Base-by-base conservation (phyloP, 2,329 filamentous ascomycete species). In the Aspergillus sclerotialis region DNA sequence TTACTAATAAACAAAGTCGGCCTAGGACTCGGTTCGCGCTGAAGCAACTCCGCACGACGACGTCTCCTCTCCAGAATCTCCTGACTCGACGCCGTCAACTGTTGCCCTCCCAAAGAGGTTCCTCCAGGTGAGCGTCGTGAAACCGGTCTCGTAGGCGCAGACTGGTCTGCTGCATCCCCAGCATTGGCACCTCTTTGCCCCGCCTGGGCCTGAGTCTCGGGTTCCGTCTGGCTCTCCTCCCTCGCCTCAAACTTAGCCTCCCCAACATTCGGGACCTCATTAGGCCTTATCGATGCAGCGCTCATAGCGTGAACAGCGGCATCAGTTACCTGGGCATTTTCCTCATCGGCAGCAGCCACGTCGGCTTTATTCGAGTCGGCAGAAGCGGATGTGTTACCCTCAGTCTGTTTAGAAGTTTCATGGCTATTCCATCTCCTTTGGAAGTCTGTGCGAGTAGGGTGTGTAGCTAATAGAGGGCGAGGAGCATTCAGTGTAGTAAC, bases 1-100 rank as follows among this genome's bases (percentile, higher is more conserved):
- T 86, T 86, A 39, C 78, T 80, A 42, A 85, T 53, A 49, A 81
- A 86, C 37, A 85, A 48, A 6, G 66, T 72, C 41, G 61, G 60
- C 32, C 63, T 65, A 12, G 63, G 30, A 26, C 10, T 32, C 19
- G 12, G 18, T n/a, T 11, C 4, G 7, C 14, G 19, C 10, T 10
- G 26, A n/a, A n/a, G n/a, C n/a, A n/a, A n/a, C n/a, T n/a, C n/a
- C n/a, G n/a, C n/a, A n/a, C n/a, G n/a, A n/a, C n/a, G n/a, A n/a
- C n/a, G n/a, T n/a, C n/a, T n/a, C n/a, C n/a, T n/a, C n/a, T n/a
- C n/a, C n/a, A n/a, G n/a, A n/a, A n/a, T n/a, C n/a, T n/a, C n/a
- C n/a, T n/a, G n/a, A n/a, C n/a, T n/a, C n/a, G n/a, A n/a, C n/a
- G n/a, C n/a, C n/a, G n/a, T n/a, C n/a, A n/a, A n/a, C n/a, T n/a